phyloP scores from a whole-genome alignment of 306 rosid species.

The Hippophae tibetana region DNA sequence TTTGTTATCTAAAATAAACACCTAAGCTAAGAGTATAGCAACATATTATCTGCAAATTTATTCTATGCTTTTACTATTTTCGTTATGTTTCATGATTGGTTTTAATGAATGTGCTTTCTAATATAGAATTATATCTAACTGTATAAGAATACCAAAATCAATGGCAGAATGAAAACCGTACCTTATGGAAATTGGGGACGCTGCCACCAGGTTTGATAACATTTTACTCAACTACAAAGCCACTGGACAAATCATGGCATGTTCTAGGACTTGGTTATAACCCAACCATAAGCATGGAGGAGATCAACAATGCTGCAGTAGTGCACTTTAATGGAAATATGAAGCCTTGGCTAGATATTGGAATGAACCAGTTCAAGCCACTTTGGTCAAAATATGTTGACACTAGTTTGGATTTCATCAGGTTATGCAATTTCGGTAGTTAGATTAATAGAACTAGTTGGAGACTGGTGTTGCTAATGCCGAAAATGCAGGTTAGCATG shows the following conservation, averaged over 20 bases:
- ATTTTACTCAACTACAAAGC: constrained; percentile 69
- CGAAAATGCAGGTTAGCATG: no score
- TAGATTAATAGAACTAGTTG: constrained; percentile 13
- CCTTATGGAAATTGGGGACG: constrained; percentile 77
- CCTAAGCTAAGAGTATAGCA: no score
- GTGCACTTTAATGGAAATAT: constrained; percentile 82
- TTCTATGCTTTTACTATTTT: neutral
- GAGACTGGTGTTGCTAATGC: neutral
- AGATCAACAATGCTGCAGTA: constrained; percentile 72
- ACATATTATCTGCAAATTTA: neutral
- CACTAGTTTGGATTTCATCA: constrained; percentile 64
- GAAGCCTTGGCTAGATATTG: constrained; percentile 94
- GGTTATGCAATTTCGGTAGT: constrained; percentile 77
- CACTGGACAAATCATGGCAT: constrained; percentile 83
- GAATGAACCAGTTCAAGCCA: constrained; percentile 68
- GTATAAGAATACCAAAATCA: constrained; percentile 9
- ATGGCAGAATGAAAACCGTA: constrained; percentile 76
- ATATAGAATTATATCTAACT: neutral
- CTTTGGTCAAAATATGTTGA: constrained; percentile 82
- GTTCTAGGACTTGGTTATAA: constrained; percentile 83
- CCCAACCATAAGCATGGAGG: constrained; percentile 77
- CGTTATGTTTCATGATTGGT: neutral
- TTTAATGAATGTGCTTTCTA: no score
- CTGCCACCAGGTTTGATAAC: constrained; percentile 81
- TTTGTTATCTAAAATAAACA: no score